These are phyloP conservation scores for Diospyros lotus DNA, from an alignment of 148 eudicot genomes.

Conservation along the genomic window DNA sequence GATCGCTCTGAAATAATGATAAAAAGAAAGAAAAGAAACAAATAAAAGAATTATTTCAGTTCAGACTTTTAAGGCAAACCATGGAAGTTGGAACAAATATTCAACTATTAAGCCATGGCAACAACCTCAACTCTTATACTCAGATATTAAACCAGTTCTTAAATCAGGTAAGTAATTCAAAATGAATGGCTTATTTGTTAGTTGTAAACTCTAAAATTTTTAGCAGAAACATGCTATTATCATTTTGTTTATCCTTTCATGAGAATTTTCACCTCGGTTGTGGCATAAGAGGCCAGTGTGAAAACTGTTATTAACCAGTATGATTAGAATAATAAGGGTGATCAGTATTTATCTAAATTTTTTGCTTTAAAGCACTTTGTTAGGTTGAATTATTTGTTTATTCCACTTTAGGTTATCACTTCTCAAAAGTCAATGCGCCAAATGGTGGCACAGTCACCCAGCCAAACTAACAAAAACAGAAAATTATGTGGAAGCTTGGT, in stretches of 20 bases:
- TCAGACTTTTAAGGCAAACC: background rate
- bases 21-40: too few species aligned
- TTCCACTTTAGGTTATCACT: too few species aligned
- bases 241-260: too few species aligned
- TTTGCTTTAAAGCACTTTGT: too few species aligned
- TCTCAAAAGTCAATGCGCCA: too few species aligned
- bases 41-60: background rate
- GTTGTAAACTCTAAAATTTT: background rate
- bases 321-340: too few species aligned
- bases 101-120: background rate
- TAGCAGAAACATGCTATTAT: background rate
- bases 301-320: too few species aligned
- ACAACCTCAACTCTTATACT: background rate
- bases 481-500: background rate
- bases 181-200: background rate
- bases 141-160: background rate
- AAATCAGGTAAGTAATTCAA: background rate
- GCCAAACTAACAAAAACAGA: background rate
- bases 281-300: too few species aligned
- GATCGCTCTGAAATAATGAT: constrained; percentile 69
- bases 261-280: too few species aligned
- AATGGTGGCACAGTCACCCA: too few species aligned
- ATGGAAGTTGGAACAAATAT: background rate
- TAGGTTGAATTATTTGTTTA: too few species aligned
- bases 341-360: too few species aligned